Percentiles rank a stretch among this genome's conserved stretches.
Evolutionary conservation across 2,329 filamentous ascomycete species (phyloP).

Genomic region (Botrytis deweyae): DNA sequence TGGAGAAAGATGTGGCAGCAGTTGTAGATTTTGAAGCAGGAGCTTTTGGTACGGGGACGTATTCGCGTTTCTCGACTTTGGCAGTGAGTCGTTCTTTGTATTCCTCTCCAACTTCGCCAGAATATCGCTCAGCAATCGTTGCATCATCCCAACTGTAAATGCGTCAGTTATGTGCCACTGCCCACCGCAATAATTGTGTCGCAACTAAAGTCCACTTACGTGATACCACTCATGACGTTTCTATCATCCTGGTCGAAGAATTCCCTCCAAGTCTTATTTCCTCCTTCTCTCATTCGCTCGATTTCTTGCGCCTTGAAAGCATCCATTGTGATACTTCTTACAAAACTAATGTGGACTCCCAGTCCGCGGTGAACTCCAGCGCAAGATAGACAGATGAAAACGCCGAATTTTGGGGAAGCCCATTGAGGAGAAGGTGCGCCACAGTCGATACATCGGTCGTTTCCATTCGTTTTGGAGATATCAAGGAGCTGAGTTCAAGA

Average conservation of each 20-base stretch:
- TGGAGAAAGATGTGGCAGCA: slow-evolving; percentile 19
- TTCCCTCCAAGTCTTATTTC: slow-evolving; percentile 80
- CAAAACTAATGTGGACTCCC: slow-evolving; percentile 97
- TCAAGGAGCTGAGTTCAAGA: slow-evolving; percentile 67
- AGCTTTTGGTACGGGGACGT: slow-evolving; percentile 68
- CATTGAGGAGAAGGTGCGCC: slow-evolving; percentile 95
- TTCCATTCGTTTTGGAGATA: slow-evolving; percentile 86
- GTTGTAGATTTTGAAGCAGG: slow-evolving; percentile 17
- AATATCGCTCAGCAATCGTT: slow-evolving; percentile 87
- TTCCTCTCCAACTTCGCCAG: slow-evolving; percentile 87
- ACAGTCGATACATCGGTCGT: slow-evolving; percentile 93
- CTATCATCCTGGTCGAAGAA: slow-evolving; percentile 78
- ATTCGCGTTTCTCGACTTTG: slow-evolving; percentile 85
- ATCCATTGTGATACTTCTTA: slow-evolving; percentile 97
- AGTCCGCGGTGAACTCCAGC: slow-evolving; percentile 92
- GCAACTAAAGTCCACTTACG: slow-evolving; percentile 28
- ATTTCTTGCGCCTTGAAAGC: slow-evolving; percentile 94
- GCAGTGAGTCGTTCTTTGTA: slow-evolving; percentile 88
- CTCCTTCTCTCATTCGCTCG: slow-evolving; percentile 87
- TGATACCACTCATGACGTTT: slow-evolving; percentile 63
- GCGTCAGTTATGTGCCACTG: slow-evolving; percentile 18
- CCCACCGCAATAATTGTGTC: neutral
- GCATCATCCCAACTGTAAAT: slow-evolving; percentile 65
- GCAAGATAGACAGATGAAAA: slow-evolving; percentile 97
- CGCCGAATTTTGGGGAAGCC: slow-evolving; percentile 95